Evolutionary conservation across 495 filamentous ascomycete species (phyloP).

Genomic region (Lepidopterella palustris): DNA sequence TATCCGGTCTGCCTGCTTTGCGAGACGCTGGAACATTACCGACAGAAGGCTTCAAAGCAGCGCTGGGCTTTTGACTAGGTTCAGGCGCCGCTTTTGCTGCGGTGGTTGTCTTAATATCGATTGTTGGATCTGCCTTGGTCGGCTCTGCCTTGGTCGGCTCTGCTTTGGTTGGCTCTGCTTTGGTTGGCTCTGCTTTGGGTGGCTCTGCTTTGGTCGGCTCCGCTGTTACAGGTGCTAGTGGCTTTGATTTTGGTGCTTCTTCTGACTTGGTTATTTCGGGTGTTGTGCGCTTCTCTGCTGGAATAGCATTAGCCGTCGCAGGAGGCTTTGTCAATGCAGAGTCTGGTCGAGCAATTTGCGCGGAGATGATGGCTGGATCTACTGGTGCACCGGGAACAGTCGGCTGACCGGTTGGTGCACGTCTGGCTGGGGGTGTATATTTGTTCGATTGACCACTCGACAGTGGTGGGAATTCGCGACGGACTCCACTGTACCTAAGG

Average conservation of each 20-base stretch:
- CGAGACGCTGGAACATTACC: constrained; percentile 20
- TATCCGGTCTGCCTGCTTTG: constrained; percentile 41
- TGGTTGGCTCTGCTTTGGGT: constrained; percentile 25
- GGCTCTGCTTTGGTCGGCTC: constrained; percentile 20
- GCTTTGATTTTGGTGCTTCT: constrained; percentile 34
- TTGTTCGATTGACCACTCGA: constrained; percentile 59
- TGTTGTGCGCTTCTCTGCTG: constrained; percentile 27
- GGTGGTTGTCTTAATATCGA: constrained; percentile 24
- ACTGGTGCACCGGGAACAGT: constrained; percentile 67
- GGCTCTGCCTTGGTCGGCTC: constrained; percentile 24
- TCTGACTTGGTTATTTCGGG: constrained; percentile 31
- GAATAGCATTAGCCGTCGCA: background rate
- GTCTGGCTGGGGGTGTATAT: constrained; percentile 83
- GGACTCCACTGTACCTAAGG: constrained; percentile 82
- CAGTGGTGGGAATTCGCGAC: constrained; percentile 67
- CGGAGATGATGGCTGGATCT: constrained; percentile 77
- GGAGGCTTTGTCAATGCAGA: constrained; percentile 13
- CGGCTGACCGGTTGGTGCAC: constrained; percentile 65
- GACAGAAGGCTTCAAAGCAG: constrained; percentile 32
- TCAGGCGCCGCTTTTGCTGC: constrained; percentile 26
- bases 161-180: constrained; percentile 25
- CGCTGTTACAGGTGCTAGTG: background rate
- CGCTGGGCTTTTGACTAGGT: constrained; percentile 34
- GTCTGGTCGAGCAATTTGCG: constrained; percentile 56
- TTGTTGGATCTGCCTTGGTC: constrained; percentile 12